A percentile compares a stretch with the other conserved stretches of the same genome.
Evolutionary conservation across 2,329 filamentous ascomycete genomes (phyloP).

Genomic region (Trichoderma endophyticum): DNA sequence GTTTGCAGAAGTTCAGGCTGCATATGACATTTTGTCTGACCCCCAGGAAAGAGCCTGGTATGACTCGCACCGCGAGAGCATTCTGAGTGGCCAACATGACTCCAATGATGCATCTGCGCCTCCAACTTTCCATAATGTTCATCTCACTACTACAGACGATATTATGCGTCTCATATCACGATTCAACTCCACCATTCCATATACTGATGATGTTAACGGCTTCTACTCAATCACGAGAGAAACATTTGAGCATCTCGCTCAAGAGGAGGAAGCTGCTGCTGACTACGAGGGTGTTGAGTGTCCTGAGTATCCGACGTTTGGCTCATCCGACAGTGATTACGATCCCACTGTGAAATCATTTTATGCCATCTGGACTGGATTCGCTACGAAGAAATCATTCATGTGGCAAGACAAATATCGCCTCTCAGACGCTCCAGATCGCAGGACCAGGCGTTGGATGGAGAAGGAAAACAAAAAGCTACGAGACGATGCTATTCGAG

Average conservation of each 20-base stretch:
- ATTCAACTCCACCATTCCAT: constrained; percentile 75
- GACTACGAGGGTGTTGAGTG: constrained; percentile 61
- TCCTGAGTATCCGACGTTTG: constrained; percentile 77
- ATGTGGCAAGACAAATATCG: constrained; percentile 86
- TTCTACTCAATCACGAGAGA: constrained; percentile 80
- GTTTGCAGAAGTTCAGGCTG: constrained; percentile 89
- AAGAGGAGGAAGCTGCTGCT: constrained; percentile 74
- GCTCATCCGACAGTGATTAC: constrained; percentile 69
- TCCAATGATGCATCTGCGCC: constrained; percentile 45
- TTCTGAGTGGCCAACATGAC: constrained; percentile 64
- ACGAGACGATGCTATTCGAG: constrained; percentile 75
- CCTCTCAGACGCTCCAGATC: constrained; percentile 81
- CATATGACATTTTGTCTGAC: constrained; percentile 94
- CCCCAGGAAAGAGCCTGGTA: constrained; percentile 97
- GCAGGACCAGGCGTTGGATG: constrained; percentile 77
- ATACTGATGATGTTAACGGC: constrained; percentile 73
- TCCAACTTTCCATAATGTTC: constrained; percentile 64
- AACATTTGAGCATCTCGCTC: constrained; percentile 74
- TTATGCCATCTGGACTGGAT: constrained; percentile 76
- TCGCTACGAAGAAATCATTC: constrained; percentile 81
- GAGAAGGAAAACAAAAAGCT: constrained; percentile 91
- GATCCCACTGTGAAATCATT: constrained; percentile 76
- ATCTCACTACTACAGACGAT: constrained; percentile 76
- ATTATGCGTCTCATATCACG: constrained; percentile 73
- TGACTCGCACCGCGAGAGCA: constrained; percentile 85